Base-by-base conservation (phyloP, 2,329 filamentous ascomycete genomes). In the Clarireedia homoeocarpa region DNA sequence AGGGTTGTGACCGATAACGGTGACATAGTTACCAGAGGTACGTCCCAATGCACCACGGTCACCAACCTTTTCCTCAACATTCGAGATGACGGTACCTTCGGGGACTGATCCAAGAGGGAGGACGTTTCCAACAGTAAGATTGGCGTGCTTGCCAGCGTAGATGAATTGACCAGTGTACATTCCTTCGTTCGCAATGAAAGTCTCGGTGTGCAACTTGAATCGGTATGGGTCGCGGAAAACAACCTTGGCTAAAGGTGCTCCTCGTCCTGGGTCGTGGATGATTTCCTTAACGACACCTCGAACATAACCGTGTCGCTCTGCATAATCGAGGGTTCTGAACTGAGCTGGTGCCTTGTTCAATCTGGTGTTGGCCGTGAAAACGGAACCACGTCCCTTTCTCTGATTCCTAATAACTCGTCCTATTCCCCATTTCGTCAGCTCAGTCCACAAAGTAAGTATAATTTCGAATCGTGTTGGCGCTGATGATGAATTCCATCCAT, bases 91-190 rank as follows among this genome's bases (percentile, higher is more conserved):
- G 77, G 94, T 99, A 90, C 94, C 94, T 84, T 99, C 94, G 68
- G 94, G 94, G 75, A 97, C 88, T 73, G 89, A 90, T 74, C 85
- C 84, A 69, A 99, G 85, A 66, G 94, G 94, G 63, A 99, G 89
- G 74, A 99, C 79, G 84, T 99, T 99, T 77, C 94, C 94, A 77
- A 99, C 86, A 72, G 89, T 97, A 73, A 99, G 85, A 67, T 87
- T 82, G 71, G 94, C 94, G 81, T 96, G 94, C 90, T 99, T 99
- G 75, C 94, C 94, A 74, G 92, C 94, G 80, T 99, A 99, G 87
- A 99, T 91, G 85, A 99, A 99, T 80, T 99, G 94, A 75, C 94
- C 94, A 68, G 94, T 96, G 89, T 97, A 99, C 91, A 97, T 96
- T 82, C 94, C 94, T 84, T 97, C 94, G 81, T 97, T 99, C 79